A percentile compares a stretch with the other conserved stretches of the same genome.
phyloP scores from a whole-genome alignment of 768 basidiomycete genomes.

The Boletus pseudopeckii region DNA sequence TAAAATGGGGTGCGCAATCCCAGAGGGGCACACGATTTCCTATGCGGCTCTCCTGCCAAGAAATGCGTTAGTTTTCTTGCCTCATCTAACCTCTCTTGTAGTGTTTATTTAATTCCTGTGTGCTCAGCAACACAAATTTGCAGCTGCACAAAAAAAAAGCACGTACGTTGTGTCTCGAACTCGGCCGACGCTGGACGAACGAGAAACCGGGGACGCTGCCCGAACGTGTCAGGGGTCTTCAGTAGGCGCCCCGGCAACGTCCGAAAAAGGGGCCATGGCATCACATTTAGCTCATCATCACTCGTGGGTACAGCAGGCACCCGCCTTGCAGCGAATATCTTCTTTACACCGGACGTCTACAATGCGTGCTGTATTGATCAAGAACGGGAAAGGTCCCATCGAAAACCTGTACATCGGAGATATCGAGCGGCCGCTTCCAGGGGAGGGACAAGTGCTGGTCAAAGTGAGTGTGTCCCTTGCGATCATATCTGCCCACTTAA shows the following conservation, averaged over 20 bases:
- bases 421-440: slow-evolving; percentile 55
- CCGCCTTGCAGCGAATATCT: not conserved
- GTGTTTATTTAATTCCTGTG: too few relatives aligned
- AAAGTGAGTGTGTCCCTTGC: slow-evolving; percentile 47
- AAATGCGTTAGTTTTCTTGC: too few relatives aligned
- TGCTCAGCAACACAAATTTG: not conserved
- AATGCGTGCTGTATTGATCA: slow-evolving; percentile 82
- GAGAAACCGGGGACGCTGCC: too few relatives aligned
- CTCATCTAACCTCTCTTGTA: too few relatives aligned
- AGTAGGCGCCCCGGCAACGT: not conserved
- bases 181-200: not conserved
- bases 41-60: not conserved
- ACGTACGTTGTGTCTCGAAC: too few relatives aligned
- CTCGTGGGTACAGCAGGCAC: not conserved
- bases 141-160: not conserved
- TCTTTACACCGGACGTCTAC: slow-evolving; percentile 12
- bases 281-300: too few relatives aligned
- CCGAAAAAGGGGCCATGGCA: not conserved
- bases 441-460: slow-evolving; percentile 66
- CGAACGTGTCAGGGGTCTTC: not conserved
- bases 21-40: too few relatives aligned
- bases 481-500: not conserved
- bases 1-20: too few relatives aligned
- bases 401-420: slow-evolving; percentile 81
- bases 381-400: slow-evolving; percentile 67